Base-by-base conservation (phyloP, 257 asterid genomes). In the Solanum chmielewskii region DNA sequence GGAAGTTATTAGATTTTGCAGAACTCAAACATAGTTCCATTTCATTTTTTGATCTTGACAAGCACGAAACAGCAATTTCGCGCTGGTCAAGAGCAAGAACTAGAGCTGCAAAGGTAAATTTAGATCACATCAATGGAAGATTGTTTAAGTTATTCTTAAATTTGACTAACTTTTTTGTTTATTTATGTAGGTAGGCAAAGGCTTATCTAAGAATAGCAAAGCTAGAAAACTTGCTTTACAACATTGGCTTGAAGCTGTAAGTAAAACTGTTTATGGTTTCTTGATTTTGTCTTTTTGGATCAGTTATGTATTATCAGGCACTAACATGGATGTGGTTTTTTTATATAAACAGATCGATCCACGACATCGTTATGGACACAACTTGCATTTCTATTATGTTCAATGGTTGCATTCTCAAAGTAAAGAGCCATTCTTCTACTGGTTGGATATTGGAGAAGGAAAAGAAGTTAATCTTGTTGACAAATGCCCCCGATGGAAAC, bases 391-490 rank as follows among this genome's bases (percentile, higher is more conserved):
- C 88, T 94, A 93, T 89, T 94, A 92, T 80, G 91, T 82, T 7
- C 91, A 88, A n/a, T 94, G 97, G 97, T 78, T 93, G 90, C 90
- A 91, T 88, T 92, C 93, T 37, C 93, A 91, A 74, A 93, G 95
- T 92, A 92, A 90, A 90, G 92, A 92, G 39, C 95, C 94, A 31
- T 92, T 93, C 90, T 92, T 92, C 88, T 90, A 94, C 90, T 92
- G 95, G 95, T 90, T 94, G 6, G 95, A 94, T 85, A 83, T 94
- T 7, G 96, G 97, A 71, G 97, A 94, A 90, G 97, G 97, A 41
- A 94, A 91, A 80, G 96, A 94, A 42, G 92, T 93, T 25, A 90
- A 91, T 90, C 88, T 93, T 35, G 74, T 83, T 4, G 96, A 94
- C 15, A 91, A 91, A 87, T 94, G 97, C 89, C 91, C 95, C 10